These are phyloP conservation scores for Termitomyces sp. DNA, from an alignment of 768 basidiomycete species.

Conservation along the genomic window DNA sequence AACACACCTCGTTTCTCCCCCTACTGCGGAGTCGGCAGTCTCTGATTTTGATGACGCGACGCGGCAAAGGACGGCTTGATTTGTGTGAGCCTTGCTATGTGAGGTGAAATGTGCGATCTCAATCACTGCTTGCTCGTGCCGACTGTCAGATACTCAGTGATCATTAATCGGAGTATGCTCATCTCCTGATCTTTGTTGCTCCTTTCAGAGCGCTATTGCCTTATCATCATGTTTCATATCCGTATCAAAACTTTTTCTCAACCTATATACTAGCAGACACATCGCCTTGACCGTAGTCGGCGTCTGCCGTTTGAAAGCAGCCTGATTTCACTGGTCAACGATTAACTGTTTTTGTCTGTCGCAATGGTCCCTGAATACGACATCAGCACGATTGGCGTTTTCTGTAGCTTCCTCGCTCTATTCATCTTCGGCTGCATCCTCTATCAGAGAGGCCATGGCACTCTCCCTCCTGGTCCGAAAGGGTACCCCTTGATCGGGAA, in stretches of 20 bases:
- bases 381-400: slow-evolving; percentile 16
- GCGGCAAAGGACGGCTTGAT: too few relatives aligned
- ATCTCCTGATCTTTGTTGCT: background rate
- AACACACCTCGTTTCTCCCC: too few relatives aligned
- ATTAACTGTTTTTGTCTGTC: background rate
- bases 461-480: slow-evolving; percentile 3
- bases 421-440: slow-evolving; percentile 27
- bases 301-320: background rate
- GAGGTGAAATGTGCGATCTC: too few relatives aligned
- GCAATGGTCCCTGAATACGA: background rate
- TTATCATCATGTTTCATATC: background rate
- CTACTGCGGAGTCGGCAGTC: too few relatives aligned
- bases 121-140: too few relatives aligned
- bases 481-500: slow-evolving; percentile 8
- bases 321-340: too few relatives aligned
- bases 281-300: background rate
- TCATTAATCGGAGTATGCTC: too few relatives aligned
- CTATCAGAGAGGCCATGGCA: slow-evolving; percentile 6
- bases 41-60: too few relatives aligned
- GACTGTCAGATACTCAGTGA: too few relatives aligned
- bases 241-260: background rate
- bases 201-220: background rate
- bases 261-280: background rate
- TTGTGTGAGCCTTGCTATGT: too few relatives aligned
- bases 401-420: slow-evolving; percentile 26